Evolutionary conservation across 139 green algal genomes (phyloP).

Genomic region (Spirogloea muscicola): DNA sequence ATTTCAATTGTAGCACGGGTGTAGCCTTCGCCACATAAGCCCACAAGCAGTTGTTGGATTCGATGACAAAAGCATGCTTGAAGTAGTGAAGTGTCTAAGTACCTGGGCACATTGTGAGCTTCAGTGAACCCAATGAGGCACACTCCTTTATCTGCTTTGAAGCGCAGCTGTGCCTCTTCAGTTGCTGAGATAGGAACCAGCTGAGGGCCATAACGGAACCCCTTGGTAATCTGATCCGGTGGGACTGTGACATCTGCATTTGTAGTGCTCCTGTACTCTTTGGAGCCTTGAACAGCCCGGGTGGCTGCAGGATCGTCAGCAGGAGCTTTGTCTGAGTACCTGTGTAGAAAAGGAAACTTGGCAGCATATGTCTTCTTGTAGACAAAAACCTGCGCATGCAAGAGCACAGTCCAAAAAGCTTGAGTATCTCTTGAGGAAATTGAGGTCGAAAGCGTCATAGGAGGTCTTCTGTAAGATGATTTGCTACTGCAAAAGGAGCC

Average conservation of each 20-base stretch:
- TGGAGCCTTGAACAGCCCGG: not conserved
- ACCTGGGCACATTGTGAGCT: constrained; percentile 14
- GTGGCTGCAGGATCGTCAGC: constrained; percentile 3
- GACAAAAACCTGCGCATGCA: constrained; percentile 17
- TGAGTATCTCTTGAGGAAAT: not conserved
- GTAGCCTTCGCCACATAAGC: not conserved
- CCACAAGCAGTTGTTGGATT: not conserved
- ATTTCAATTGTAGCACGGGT: not conserved
- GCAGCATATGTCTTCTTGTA: constrained; percentile 36
- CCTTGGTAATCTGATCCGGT: constrained; percentile 26
- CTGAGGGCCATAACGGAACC: constrained; percentile 18
- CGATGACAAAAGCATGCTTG: not conserved
- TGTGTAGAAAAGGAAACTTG: constrained; percentile 7
- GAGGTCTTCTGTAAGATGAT: too few relatives aligned
- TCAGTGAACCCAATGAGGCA: constrained; percentile 26
- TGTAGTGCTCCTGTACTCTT: constrained; percentile 14
- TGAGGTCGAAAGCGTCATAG: not conserved
- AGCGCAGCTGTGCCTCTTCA: not conserved
- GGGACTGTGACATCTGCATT: constrained; percentile 13
- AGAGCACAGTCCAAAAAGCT: not conserved
- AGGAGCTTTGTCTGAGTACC: constrained; percentile 33
- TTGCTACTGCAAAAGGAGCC: too few relatives aligned
- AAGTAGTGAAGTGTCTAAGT: not conserved
- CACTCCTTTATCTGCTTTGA: constrained; percentile 27
- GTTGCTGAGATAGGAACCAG: constrained; percentile 1